Evolutionary conservation across 1,284 basidiomycete genomes (phyloP).

Genomic region (Ganoderma lucidum): DNA sequence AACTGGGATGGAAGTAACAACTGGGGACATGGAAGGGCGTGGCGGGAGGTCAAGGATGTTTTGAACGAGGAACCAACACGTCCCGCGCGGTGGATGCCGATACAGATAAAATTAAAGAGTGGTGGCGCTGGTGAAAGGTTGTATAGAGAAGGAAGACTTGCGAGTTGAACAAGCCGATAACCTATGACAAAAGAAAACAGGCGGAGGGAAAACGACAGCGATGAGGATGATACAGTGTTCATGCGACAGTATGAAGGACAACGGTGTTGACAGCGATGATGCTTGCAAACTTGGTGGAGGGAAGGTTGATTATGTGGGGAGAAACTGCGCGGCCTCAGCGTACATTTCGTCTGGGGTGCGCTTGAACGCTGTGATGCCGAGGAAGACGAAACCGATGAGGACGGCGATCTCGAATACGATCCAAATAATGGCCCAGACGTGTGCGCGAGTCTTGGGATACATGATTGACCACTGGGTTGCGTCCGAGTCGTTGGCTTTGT

Average conservation of each 20-base stretch:
- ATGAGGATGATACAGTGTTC: constrained; percentile 19
- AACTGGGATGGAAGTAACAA: too few relatives aligned
- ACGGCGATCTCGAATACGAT: constrained; percentile 73
- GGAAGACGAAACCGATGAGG: constrained; percentile 72
- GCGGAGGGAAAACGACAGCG: constrained; percentile 10
- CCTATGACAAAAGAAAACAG: constrained; percentile 17
- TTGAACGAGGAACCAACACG: constrained; percentile 8
- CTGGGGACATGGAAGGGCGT: not conserved
- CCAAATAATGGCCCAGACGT: constrained; percentile 83
- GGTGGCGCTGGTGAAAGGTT: not conserved
- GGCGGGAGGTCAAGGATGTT: not conserved
- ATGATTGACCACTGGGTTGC: constrained; percentile 79
- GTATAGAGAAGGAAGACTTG: constrained; percentile 9
- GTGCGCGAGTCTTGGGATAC: constrained; percentile 70
- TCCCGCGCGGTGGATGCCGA: constrained; percentile 15
- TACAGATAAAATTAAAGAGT: not conserved
- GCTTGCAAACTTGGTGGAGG: not conserved
- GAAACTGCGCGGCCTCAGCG: constrained; percentile 44
- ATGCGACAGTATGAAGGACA: constrained; percentile 8
- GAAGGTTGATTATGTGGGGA: constrained; percentile 35
- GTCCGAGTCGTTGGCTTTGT: constrained; percentile 85
- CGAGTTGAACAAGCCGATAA: constrained; percentile 22
- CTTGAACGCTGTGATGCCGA: constrained; percentile 79
- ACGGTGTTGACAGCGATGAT: not conserved
- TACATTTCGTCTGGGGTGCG: constrained; percentile 47